Conservation (phyloP, 305 asterid genomes). For the Salvia sclarea region DNA sequence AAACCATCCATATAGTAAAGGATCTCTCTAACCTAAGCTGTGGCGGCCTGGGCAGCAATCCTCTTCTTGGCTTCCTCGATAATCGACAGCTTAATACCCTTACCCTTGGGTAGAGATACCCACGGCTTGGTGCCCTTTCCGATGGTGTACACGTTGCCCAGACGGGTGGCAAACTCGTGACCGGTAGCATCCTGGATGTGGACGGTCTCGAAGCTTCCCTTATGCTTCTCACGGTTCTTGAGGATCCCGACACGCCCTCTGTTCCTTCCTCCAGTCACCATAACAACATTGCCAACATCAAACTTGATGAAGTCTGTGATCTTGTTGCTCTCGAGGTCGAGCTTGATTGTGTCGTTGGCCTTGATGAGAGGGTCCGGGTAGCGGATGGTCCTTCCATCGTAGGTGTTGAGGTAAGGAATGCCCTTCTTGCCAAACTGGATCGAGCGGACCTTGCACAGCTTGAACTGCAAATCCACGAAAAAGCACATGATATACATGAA, state of each 20-base stretch:
- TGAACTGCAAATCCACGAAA: no score
- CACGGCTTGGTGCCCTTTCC: constrained; percentile 52
- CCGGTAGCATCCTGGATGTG: constrained; percentile 48
- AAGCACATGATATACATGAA: no score
- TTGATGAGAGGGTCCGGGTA: constrained; percentile 48
- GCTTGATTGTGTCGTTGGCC: constrained; percentile 46
- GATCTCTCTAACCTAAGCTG: no score
- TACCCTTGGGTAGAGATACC: constrained; percentile 53
- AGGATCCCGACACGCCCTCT: constrained; percentile 62
- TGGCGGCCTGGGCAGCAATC: constrained; percentile 37
- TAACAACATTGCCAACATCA: constrained; percentile 47
- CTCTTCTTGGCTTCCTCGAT: constrained; percentile 53
- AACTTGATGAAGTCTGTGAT: constrained; percentile 44
- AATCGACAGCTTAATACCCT: constrained; percentile 43
- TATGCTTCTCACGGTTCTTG: constrained; percentile 48
- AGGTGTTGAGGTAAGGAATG: constrained; percentile 45
- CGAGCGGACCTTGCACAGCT: constrained; percentile 45
- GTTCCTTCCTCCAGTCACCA: constrained; percentile 79
- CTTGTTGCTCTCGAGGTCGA: constrained; percentile 38
- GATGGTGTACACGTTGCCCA: constrained; percentile 40
- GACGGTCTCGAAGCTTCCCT: constrained; percentile 59
- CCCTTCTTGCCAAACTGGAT: constrained; percentile 50
- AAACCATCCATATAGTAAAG: no score
- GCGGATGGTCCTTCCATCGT: constrained; percentile 47
- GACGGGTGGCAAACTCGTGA: constrained; percentile 44